Evolutionary conservation across 2,329 filamentous ascomycete species (phyloP).

Genomic region (Lizonia empirigonia): DNA sequence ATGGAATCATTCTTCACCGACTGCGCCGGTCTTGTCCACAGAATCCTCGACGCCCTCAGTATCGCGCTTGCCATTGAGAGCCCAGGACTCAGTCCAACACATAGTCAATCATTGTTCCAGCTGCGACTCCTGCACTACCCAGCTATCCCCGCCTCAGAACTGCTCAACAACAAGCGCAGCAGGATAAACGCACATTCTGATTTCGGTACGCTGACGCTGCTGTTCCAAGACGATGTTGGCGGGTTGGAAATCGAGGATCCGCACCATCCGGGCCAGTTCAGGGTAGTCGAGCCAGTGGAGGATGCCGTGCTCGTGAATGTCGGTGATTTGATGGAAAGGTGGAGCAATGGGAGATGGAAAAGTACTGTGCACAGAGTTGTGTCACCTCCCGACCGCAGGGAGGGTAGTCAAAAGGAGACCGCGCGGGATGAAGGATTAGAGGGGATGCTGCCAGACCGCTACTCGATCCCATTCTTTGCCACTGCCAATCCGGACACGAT

Average conservation of each 20-base stretch:
- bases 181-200: conserved; percentile 52
- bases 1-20: conserved; percentile 36
- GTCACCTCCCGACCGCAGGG: conserved; percentile 23
- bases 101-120: conserved; percentile 39
- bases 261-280: conserved; percentile 31
- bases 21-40: conserved; percentile 30
- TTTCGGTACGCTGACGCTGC: conserved; percentile 50
- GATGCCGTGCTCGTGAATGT: conserved; percentile 49
- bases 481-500: conserved; percentile 47
- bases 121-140: conserved; percentile 50
- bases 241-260: conserved; percentile 49
- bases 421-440: conserved; percentile 12
- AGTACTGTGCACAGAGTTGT: conserved; percentile 50
- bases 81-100: conserved; percentile 30
- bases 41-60: conserved; percentile 35
- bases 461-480: conserved; percentile 51
- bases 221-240: conserved; percentile 52
- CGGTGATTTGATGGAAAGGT: conserved; percentile 49
- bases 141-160: conserved; percentile 32
- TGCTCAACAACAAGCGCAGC: conserved; percentile 27
- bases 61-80: conserved; percentile 28
- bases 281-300: conserved; percentile 36
- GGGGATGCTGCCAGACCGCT: conserved; percentile 42
- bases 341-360: conserved; percentile 46
- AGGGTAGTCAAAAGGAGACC: background rate